Percentiles rank a stretch among this genome's conserved stretches.
Evolutionary conservation across 2,329 filamentous ascomycete genomes (phyloP).

Genomic region (Chaetomium sp.): DNA sequence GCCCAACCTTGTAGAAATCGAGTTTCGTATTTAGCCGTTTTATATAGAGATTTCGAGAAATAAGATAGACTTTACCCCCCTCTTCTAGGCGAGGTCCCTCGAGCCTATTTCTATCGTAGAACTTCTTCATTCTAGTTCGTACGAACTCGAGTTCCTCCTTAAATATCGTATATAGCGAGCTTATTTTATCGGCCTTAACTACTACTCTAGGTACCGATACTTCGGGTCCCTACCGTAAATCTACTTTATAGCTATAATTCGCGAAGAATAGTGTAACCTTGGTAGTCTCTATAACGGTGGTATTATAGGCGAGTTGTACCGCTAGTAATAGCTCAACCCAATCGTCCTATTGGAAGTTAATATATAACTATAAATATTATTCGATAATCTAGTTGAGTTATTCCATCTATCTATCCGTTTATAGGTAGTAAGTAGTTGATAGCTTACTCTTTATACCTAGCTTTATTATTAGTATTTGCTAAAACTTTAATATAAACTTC

Average conservation of each 20-base stretch:
- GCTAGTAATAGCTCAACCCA: conserved; percentile 19
- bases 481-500: not conserved
- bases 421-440: conserved; percentile 18
- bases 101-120: not conserved
- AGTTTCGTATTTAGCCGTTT: not conserved
- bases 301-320: conserved; percentile 12
- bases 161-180: not conserved
- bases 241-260: not conserved
- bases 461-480: not conserved
- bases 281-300: conserved; percentile 16
- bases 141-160: not conserved
- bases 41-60: not conserved
- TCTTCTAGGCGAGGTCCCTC: not conserved
- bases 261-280: conserved; percentile 27
- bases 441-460: conserved; percentile 21
- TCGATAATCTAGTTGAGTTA: conserved; percentile 18
- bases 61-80: not conserved
- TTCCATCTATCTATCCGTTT: conserved; percentile 18
- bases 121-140: not conserved
- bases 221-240: not conserved
- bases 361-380: conserved; percentile 24
- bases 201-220: not conserved
- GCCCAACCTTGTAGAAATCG: not conserved
- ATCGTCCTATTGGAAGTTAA: conserved; percentile 21
- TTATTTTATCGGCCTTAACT: not conserved